Conservation (phyloP, 257 asterid species). For the Rhazya stricta region DNA sequence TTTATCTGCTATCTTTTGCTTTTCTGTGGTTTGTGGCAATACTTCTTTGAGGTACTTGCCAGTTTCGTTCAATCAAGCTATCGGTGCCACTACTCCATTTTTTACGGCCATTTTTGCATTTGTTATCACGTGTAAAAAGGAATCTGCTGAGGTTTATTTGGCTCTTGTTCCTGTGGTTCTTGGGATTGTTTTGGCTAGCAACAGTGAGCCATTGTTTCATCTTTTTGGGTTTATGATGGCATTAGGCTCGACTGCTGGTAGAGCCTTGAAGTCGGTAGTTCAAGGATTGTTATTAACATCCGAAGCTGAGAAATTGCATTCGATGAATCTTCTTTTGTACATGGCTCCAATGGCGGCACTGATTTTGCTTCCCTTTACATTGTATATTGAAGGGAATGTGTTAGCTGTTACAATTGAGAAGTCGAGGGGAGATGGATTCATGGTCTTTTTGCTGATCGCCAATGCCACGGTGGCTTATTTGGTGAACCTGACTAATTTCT, state of each 20-base stretch:
- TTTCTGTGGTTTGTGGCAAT: conserved; percentile 94
- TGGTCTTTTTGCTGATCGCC: conserved; percentile 54
- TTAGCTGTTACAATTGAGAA: conserved; percentile 55
- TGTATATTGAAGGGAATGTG: conserved; percentile 88
- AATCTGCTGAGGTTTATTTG: conserved; percentile 75
- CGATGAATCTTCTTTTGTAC: conserved; percentile 84
- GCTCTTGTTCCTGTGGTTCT: conserved; percentile 89
- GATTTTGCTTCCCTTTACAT: conserved; percentile 68
- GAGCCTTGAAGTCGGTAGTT: conserved; percentile 91
- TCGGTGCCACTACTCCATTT: conserved; percentile 93
- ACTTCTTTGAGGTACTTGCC: conserved; percentile 87
- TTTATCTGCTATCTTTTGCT: conserved; percentile 65
- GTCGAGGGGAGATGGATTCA: conserved; percentile 55
- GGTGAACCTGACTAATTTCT: conserved; percentile 80
- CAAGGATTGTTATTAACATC: conserved; percentile 79
- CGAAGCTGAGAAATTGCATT: conserved; percentile 83
- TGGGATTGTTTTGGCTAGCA: conserved; percentile 89
- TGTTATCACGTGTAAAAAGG: conserved; percentile 68
- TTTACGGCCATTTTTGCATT: conserved; percentile 92
- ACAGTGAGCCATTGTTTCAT: conserved; percentile 85
- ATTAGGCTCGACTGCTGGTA: conserved; percentile 85
- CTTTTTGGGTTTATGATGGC: conserved; percentile 83
- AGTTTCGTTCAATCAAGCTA: conserved; percentile 87
- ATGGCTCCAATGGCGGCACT: conserved; percentile 98
- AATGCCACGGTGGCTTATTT: conserved; percentile 89